Evolutionary conservation across 2,329 filamentous ascomycete species (phyloP), one percentile per base, ranked within the genome.

Genomic region (Fusarium veterinarium): DNA sequence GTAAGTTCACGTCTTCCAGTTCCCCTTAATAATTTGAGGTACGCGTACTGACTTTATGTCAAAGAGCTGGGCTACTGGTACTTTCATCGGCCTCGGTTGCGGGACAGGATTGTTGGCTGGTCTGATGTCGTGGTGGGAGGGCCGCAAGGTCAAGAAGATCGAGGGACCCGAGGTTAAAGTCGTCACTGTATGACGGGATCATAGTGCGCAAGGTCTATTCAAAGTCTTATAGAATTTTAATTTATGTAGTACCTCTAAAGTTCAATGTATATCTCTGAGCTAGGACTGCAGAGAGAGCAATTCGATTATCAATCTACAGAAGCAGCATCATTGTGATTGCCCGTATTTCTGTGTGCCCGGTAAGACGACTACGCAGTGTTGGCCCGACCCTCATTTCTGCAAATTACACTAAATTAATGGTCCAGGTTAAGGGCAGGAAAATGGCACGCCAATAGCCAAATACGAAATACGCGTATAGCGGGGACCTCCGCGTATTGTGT

Each of bases 61-160:
- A 33, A 19, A 58, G 55, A 37, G 55, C 23, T 58, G 55, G 55
- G 55, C 55, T 31, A 58, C 55, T 30, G 55, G 55, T 16, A 58
- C 55, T 8, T 58, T 58, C 20, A 58, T 58, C 25, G 55, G 19
- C 2, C 55, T 58, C 0, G 55, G 55, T 4, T 58, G 55, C 11
- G 55, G 55, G 4, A 58, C 55, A 13, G 55, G 55, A 2, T 16
- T 58, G 11, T 12, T 58, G 20, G 20, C 55, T 49, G 55, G 55
- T 20, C n/a, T 58, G 6, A 58, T 58, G 55, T 58, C 55, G 6
- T 58, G 55, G 55, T 58, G 55, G 55, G 55, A 58, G 28, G 55
- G 55, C 5, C 55, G 55, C 8, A 58, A 58, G 23, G 55, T 58
- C 30, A 58, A 58, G 23, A 58, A 58, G 31, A 58, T 58, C 8